phyloP scores from a whole-genome alignment of 352 stramenopile species.

The Globisporangium irregulare region DNA sequence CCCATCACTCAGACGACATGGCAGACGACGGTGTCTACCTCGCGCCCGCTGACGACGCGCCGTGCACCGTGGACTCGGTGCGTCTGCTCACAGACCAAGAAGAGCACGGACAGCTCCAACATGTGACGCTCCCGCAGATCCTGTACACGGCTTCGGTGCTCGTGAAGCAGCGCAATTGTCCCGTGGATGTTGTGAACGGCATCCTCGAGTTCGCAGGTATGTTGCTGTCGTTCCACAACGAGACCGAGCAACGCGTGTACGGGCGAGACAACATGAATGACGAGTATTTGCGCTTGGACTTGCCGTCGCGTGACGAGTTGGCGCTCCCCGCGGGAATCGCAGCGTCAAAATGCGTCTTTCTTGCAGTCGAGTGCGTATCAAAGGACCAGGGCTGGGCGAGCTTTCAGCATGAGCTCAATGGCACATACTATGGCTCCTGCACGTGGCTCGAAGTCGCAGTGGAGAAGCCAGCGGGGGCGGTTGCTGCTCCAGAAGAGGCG shows the following conservation, averaged over 20 bases:
- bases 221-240: conserved; percentile 39
- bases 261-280: conserved; percentile 50
- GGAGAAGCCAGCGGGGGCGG: conserved; percentile 17
- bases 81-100: conserved; percentile 41
- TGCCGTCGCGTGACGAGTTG: conserved; percentile 34
- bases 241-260: conserved; percentile 27
- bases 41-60: conserved; percentile 42
- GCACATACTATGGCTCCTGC: conserved; percentile 50
- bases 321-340: conserved; percentile 39
- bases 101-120: conserved; percentile 38
- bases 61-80: conserved; percentile 22
- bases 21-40: conserved; percentile 29
- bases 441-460: conserved; percentile 70
- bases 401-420: conserved; percentile 37
- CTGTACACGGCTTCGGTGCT: conserved; percentile 42
- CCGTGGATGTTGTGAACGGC: conserved; percentile 22
- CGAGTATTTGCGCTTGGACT: conserved; percentile 44
- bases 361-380: conserved; percentile 56
- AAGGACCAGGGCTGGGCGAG: conserved; percentile 76
- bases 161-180: conserved; percentile 28
- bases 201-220: conserved; percentile 53
- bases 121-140: conserved; percentile 31
- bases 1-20: neutral
- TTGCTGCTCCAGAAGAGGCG: neutral
- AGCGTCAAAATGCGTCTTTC: conserved; percentile 32